Conservation (phyloP, 2,329 filamentous ascomycete species). For the Pseudopithomyces chartarum region DNA sequence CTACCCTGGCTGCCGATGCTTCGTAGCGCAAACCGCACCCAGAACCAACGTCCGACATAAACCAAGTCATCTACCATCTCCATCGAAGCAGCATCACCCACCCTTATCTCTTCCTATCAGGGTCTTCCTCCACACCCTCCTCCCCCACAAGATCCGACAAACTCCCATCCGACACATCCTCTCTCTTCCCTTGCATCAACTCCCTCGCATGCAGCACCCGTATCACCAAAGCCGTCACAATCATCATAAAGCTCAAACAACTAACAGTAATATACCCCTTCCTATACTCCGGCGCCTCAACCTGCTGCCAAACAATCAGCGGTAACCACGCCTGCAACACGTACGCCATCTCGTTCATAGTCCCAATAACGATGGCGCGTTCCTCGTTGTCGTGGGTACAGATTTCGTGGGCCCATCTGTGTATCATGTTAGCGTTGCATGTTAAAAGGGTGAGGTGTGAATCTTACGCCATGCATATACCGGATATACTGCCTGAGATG, state of each 20-base stretch:
- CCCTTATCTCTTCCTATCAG: background rate
- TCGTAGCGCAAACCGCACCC: background rate
- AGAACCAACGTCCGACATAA: background rate
- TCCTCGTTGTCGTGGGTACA: conserved; percentile 66
- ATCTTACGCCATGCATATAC: conserved; percentile 56
- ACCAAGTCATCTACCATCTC: too few species aligned
- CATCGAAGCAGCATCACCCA: too few species aligned
- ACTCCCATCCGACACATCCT: background rate
- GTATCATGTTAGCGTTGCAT: conserved; percentile 2
- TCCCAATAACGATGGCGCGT: conserved; percentile 66
- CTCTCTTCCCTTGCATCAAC: background rate
- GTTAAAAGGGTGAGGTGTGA: background rate
- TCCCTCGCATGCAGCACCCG: conserved; percentile 52
- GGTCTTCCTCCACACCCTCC: background rate
- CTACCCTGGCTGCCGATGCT: too few species aligned
- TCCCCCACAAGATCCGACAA: background rate
- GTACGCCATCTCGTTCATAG: conserved; percentile 73
- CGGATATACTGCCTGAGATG: conserved; percentile 53
- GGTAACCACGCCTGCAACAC: conserved; percentile 73
- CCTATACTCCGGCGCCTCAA: conserved; percentile 64
- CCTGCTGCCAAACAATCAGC: conserved; percentile 67
- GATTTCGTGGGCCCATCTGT: conserved; percentile 60
- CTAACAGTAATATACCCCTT: conserved; percentile 63
- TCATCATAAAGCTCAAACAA: conserved; percentile 45
- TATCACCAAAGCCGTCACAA: conserved; percentile 56